Conservation (phyloP, 148 eudicot genomes). For the Camellia granthamiana region DNA sequence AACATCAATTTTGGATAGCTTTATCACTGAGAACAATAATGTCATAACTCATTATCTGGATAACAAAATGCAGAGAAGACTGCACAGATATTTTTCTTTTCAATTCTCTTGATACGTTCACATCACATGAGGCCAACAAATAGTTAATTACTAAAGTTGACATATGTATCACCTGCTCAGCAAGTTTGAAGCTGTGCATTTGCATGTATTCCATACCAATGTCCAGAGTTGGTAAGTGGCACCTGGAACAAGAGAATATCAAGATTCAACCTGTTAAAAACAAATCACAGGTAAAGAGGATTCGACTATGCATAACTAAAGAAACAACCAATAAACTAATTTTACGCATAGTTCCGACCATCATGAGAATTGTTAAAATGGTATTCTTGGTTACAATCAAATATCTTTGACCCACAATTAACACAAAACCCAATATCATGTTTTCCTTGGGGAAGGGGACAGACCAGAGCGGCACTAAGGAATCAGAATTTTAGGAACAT, state of each 20-base stretch:
- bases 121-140: background rate
- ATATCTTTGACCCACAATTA: too few species aligned
- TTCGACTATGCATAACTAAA: constrained; percentile 10
- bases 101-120: too few species aligned
- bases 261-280: constrained; percentile 33
- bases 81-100: background rate
- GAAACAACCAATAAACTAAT: background rate
- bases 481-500: too few species aligned
- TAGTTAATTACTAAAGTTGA: background rate
- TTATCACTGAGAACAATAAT: background rate
- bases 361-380: background rate
- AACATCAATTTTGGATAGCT: constrained; percentile 1
- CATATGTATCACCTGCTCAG: constrained; percentile 62
- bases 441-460: too few species aligned
- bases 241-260: constrained; percentile 61
- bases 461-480: too few species aligned
- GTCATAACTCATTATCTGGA: background rate
- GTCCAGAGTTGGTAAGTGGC: constrained; percentile 89
- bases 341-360: background rate
- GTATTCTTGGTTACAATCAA: background rate
- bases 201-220: constrained; percentile 99
- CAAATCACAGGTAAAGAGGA: constrained; percentile 17
- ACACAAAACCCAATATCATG: background rate
- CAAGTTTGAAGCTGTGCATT: constrained; percentile 79
- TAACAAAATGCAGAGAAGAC: background rate